These are phyloP conservation scores for Russula ochroleuca DNA, from an alignment of 768 basidiomycete species.

Conservation along the genomic window DNA sequence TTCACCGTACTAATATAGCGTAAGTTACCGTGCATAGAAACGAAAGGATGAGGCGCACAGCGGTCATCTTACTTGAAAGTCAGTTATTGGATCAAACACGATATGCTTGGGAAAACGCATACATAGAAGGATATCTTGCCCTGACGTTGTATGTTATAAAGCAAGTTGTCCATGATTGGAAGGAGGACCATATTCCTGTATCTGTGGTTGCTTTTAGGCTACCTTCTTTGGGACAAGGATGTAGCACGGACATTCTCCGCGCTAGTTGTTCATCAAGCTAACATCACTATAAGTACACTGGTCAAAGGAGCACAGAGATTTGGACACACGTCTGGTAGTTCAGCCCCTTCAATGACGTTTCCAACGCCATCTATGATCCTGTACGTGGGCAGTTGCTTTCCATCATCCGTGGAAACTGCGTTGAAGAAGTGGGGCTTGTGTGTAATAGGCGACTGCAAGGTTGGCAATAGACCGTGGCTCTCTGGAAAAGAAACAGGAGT, in stretches of 20 bases:
- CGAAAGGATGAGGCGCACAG: constrained; percentile 47
- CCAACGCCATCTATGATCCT: constrained; percentile 82
- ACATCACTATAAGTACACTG: background rate
- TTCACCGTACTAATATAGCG: constrained; percentile 64
- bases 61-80: constrained; percentile 58
- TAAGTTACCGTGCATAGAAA: constrained; percentile 2
- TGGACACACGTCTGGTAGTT: constrained; percentile 63
- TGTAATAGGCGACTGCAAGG: constrained; percentile 57
- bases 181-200: constrained; percentile 78
- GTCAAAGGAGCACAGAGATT: background rate
- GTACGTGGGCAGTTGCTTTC: constrained; percentile 75
- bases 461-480: constrained; percentile 39
- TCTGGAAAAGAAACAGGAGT: constrained; percentile 26
- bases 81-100: constrained; percentile 1
- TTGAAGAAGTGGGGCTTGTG: constrained; percentile 76
- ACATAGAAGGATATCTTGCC: constrained; percentile 92
- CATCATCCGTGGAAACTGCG: constrained; percentile 55
- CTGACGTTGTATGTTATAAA: constrained; percentile 91
- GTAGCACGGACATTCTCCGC: constrained; percentile 48
- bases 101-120: constrained; percentile 32
- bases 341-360: constrained; percentile 63
- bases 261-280: constrained; percentile 70
- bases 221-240: background rate
- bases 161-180: constrained; percentile 79
- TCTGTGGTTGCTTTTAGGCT: constrained; percentile 33